A percentile compares a stretch with the other conserved stretches of the same genome.
Conservation (phyloP, 495 filamentous ascomycete species). For the Hyaloscypha variabilis region DNA sequence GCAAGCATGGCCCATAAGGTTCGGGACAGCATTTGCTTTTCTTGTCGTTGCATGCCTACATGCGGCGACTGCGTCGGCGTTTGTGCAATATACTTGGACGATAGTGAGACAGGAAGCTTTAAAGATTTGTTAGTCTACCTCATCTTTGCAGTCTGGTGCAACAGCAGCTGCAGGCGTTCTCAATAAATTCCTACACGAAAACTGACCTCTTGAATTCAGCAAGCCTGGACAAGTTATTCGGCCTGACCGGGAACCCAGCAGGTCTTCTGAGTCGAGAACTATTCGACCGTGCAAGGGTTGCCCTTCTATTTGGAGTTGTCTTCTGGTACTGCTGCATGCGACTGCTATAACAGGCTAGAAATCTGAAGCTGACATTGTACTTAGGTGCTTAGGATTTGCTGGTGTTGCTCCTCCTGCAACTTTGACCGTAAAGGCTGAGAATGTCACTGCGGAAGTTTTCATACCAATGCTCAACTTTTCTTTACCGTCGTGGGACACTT, state of each 20-base stretch:
- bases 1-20: constrained; percentile 15
- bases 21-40: constrained; percentile 25
- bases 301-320: background rate
- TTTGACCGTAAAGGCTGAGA: too few relatives aligned
- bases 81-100: constrained; percentile 27
- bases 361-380: too few relatives aligned
- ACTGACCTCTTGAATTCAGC: background rate
- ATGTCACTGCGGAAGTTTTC: too few relatives aligned
- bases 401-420: constrained; percentile 12
- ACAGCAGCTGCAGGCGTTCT: too few relatives aligned
- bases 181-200: too few relatives aligned
- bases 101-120: constrained; percentile 18
- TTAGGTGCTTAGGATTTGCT: constrained; percentile 3
- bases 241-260: constrained; percentile 7
- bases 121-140: background rate
- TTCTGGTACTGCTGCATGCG: constrained; percentile 3
- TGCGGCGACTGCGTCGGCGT: constrained; percentile 10
- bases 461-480: background rate
- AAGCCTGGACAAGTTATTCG: constrained; percentile 23
- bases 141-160: too few relatives aligned
- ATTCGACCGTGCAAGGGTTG: constrained; percentile 7
- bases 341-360: background rate
- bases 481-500: background rate
- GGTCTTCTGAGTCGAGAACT: constrained; percentile 13
- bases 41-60: constrained; percentile 15